Conservation (phyloP, 2,329 filamentous ascomycete species). For the Cladosporium sp. region DNA sequence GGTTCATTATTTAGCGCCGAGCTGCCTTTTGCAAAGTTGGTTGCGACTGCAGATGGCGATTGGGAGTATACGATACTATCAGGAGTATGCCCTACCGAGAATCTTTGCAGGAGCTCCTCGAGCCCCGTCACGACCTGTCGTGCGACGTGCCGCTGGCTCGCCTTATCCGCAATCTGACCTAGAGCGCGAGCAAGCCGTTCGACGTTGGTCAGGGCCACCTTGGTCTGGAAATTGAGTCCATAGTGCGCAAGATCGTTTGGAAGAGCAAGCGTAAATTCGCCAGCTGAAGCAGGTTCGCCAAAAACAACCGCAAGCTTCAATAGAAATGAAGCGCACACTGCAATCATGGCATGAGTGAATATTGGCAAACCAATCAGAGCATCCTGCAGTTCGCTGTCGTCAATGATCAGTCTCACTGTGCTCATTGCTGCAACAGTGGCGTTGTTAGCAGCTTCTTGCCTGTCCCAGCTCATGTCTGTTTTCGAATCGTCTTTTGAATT, state of each 20-base stretch:
- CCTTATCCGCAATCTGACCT: background rate
- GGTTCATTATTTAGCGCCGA: background rate
- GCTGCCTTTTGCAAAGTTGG: background rate
- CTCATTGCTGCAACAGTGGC: conserved; percentile 4
- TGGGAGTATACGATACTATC: background rate
- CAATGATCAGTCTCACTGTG: background rate
- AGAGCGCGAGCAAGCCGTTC: background rate
- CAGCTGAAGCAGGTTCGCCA: background rate
- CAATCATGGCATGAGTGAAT: conserved; percentile 1
- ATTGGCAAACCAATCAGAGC: background rate
- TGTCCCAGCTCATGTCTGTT: background rate
- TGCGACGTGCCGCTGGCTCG: conserved; percentile 1
- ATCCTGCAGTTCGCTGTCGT: background rate
- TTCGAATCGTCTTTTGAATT: background rate
- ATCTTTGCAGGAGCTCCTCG: background rate
- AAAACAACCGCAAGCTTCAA: conserved; percentile 2
- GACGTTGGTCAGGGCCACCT: background rate
- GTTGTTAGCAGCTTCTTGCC: conserved; percentile 2
- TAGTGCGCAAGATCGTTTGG: background rate
- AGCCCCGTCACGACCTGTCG: conserved; percentile 7
- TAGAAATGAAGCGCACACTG: background rate
- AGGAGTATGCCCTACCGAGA: background rate
- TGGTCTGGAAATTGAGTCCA: conserved; percentile 1
- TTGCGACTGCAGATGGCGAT: background rate
- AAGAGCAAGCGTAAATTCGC: background rate